Evolutionary conservation across 768 basidiomycete genomes (phyloP), one percentile per base, ranked within the genome.

Genomic region (Tylopilus intermedius): DNA sequence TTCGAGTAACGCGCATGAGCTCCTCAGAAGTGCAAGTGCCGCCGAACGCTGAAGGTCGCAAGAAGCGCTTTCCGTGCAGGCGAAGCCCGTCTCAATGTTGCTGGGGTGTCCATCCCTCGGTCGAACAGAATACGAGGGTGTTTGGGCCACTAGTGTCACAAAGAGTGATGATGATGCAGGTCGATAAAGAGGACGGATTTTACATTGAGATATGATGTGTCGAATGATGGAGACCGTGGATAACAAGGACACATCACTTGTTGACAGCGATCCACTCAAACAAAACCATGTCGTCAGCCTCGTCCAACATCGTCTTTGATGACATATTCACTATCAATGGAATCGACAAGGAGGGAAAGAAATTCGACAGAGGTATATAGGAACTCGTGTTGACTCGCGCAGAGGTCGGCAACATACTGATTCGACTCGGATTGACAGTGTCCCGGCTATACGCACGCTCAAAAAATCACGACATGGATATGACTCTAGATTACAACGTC

Each of bases 321-420:
- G 95, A 97, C 67, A 85, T 94, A 42, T 97, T 98, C 72, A 86
- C 81, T 10, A 87, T 95, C 60, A 79, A 81, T 59, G 84, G 71
- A 41, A 89, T 94, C 46, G 86, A 94, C 75, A 84, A 83, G 69
- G 94, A 94, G 61, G 95, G 95, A 44, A 96, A 90, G 76, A 96
- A 94, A 69, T 99, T 97, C 62, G 96, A 99, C 72, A 77, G 95
- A 85, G 95, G 95, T 94, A 37, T 37, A 40, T 37, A 39, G 50
- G 14, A 27, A n/a, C 27, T 11, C 39, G 30, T 30, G 9, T 33
- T 11, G 11, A 42, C 30, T 30, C 30, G 30, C 37, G 22, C 33
- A 48, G 14, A 44, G 24, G 24, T 44, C 46, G 13, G 33, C 38
- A 27, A 13, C 39, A 21, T 38, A 29, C 54, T 58, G 21, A 66